Percentiles rank a stretch among this genome's conserved stretches.
Conservation (phyloP, 768 basidiomycete species). For the Cystofilobasidium bisporidii region DNA sequence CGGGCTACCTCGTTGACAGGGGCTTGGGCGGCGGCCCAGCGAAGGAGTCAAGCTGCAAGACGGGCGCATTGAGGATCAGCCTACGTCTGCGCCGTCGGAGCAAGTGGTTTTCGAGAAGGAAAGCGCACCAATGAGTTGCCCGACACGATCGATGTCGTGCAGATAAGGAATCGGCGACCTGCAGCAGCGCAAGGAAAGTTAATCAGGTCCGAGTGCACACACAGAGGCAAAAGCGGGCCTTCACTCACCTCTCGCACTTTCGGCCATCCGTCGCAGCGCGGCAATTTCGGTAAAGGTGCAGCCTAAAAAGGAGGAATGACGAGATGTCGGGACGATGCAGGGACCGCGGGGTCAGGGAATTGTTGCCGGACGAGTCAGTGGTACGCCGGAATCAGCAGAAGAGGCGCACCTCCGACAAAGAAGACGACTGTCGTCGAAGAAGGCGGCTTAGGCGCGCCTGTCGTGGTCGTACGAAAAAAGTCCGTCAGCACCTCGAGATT, state of each 20-base stretch:
- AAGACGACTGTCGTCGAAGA: constrained; percentile 81
- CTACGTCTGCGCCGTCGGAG: not conserved
- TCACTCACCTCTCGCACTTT: constrained; percentile 63
- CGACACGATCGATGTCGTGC: constrained; percentile 81
- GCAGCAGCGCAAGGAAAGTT: too few species aligned
- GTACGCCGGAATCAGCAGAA: too few species aligned
- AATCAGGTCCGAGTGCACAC: too few species aligned
- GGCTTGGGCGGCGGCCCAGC: constrained; percentile 10
- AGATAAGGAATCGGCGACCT: constrained; percentile 82
- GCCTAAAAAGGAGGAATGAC: constrained; percentile 36
- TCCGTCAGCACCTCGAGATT: not conserved
- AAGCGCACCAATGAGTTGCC: constrained; percentile 44
- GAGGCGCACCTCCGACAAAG: constrained; percentile 62
- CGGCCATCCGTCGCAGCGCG: constrained; percentile 81
- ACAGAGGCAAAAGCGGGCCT: constrained; percentile 5
- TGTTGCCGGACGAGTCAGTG: too few species aligned
- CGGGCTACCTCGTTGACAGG: too few species aligned
- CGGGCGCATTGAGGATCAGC: not conserved
- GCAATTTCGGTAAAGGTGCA: constrained; percentile 97
- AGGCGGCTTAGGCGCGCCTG: constrained; percentile 47
- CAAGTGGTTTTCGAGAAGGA: not conserved
- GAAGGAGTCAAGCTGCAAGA: constrained; percentile 15
- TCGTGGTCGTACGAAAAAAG: too few species aligned
- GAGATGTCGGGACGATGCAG: not conserved
- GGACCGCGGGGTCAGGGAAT: too few species aligned